A percentile compares a stretch with the other conserved stretches of the same genome.
Evolutionary conservation across 2,329 filamentous ascomycete genomes (phyloP).

Genomic region (Penicillium concentricum): DNA sequence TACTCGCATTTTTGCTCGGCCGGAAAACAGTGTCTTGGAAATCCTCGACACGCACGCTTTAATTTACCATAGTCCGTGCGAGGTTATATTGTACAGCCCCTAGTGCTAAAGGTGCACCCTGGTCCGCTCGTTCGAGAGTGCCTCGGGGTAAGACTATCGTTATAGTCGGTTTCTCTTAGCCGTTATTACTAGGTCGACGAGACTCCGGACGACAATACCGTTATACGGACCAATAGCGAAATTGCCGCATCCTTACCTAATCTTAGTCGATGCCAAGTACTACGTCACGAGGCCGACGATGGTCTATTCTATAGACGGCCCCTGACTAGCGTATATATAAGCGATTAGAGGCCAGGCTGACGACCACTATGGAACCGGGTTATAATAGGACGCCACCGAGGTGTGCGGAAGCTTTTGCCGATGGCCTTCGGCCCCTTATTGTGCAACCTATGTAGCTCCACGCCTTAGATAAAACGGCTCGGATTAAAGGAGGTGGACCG

Average conservation of each 20-base stretch:
- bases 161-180: background rate
- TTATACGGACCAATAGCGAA: background rate
- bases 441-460: background rate
- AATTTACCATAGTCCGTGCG: background rate
- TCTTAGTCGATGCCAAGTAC: background rate
- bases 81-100: background rate
- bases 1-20: background rate
- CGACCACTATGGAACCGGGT: background rate
- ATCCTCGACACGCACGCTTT: background rate
- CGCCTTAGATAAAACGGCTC: background rate
- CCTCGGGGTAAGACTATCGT: background rate
- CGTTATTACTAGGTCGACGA: background rate
- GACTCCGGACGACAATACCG: background rate
- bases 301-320: background rate
- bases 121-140: background rate
- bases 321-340: background rate
- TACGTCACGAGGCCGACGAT: background rate
- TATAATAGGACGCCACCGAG: background rate
- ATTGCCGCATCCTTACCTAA: background rate
- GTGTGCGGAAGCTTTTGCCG: background rate
- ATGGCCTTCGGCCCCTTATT: background rate
- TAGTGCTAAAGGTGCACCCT: background rate
- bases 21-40: background rate
- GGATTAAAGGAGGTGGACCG: background rate
- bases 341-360: background rate